These are phyloP conservation scores for Xylaria longipes DNA, from an alignment of 495 filamentous ascomycete genomes.

Conservation along the genomic window DNA sequence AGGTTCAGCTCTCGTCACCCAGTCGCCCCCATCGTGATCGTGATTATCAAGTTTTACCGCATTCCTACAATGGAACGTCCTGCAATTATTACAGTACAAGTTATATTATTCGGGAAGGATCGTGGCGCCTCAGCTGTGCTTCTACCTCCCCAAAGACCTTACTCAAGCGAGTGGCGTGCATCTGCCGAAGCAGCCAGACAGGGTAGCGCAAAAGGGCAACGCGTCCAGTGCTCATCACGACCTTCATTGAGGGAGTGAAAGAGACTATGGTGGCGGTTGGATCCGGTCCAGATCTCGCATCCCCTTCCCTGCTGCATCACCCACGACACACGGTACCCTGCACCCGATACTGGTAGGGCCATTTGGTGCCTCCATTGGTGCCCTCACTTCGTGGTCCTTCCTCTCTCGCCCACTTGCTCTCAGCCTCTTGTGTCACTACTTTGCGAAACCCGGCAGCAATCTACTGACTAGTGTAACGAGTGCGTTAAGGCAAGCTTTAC, in stretches of 20 bases:
- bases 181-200: slow-evolving; percentile 9
- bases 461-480: slow-evolving; percentile 15
- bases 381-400: neutral
- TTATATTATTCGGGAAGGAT: neutral
- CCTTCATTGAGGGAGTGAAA: neutral
- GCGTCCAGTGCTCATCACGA: neutral
- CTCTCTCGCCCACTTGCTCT: neutral
- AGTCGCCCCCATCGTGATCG: neutral
- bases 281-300: slow-evolving; percentile 16
- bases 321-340: neutral
- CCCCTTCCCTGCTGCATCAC: slow-evolving; percentile 1
- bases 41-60: slow-evolving; percentile 11
- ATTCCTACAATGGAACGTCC: neutral
- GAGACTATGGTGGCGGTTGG: neutral
- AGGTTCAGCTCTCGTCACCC: neutral
- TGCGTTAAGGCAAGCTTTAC: slow-evolving; percentile 17
- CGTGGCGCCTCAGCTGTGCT: slow-evolving; percentile 11
- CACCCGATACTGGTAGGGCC: neutral
- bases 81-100: neutral
- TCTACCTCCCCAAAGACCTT: neutral
- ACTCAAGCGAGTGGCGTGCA: slow-evolving; percentile 20
- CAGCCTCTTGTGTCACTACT: slow-evolving; percentile 21
- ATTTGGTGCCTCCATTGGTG: neutral
- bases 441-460: slow-evolving; percentile 8
- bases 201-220: neutral